These are phyloP conservation scores for Fusarium annulatum DNA, from an alignment of 2,329 filamentous ascomycete species.

Conservation along the genomic window DNA sequence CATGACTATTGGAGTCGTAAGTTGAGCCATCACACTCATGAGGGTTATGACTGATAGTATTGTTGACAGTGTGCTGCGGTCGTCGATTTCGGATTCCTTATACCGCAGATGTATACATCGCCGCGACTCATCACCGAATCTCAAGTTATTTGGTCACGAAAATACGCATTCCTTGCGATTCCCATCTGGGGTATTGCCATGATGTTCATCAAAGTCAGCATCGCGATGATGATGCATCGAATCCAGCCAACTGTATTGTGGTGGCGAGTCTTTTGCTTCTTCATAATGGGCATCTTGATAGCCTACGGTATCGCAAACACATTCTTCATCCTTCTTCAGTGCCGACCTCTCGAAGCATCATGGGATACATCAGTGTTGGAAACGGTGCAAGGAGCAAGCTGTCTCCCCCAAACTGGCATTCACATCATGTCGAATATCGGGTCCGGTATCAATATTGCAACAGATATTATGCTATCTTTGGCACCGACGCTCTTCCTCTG, in stretches of 20 bases:
- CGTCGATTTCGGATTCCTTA: conserved; percentile 8
- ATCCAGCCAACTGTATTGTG: conserved; percentile 9
- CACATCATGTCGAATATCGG: conserved; percentile 13
- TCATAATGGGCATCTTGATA: conserved; percentile 3
- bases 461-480: conserved; percentile 9
- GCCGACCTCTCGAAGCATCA: conserved; percentile 5
- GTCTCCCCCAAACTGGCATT: conserved; percentile 10
- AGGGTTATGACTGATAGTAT: not conserved
- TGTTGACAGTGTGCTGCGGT: not conserved
- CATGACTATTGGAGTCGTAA: conserved; percentile 5
- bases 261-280: conserved; percentile 14
- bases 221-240: conserved; percentile 25
- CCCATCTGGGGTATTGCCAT: conserved; percentile 18
- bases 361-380: not conserved
- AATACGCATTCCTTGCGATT: conserved; percentile 9
- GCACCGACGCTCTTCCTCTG: conserved; percentile 6
- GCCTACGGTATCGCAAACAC: conserved; percentile 13
- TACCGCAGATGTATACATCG: conserved; percentile 10
- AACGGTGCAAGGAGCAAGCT: conserved; percentile 7
- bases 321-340: conserved; percentile 15
- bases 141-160: not conserved
- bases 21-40: not conserved
- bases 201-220: conserved; percentile 27
- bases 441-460: not conserved
- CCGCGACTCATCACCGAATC: conserved; percentile 1